Evolutionary conservation across 306 rosid species (phyloP).

Genomic region (Coriaria nepalensis): DNA sequence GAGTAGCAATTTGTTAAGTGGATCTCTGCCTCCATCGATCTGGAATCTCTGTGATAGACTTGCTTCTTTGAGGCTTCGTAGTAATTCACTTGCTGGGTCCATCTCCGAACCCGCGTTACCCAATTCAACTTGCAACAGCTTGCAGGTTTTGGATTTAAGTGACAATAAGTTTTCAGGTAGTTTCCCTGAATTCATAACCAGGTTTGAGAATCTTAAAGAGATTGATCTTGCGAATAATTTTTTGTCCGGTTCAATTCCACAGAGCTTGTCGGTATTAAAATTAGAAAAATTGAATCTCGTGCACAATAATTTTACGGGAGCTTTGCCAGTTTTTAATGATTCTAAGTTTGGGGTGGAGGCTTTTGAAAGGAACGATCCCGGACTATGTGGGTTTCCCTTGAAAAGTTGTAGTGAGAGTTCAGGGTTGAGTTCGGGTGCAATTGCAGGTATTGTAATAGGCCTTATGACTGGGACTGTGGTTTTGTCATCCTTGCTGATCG

Average conservation of each 20-base stretch:
- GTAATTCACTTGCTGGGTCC: slow-evolving; percentile 47
- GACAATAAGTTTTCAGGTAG: slow-evolving; percentile 53
- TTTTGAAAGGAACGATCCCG: slow-evolving; percentile 73
- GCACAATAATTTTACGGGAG: slow-evolving; percentile 81
- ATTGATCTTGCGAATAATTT: slow-evolving; percentile 63
- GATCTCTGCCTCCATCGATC: slow-evolving; percentile 59
- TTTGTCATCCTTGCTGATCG: slow-evolving; percentile 71
- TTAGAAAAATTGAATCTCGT: slow-evolving; percentile 81
- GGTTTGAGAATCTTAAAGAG: slow-evolving; percentile 46
- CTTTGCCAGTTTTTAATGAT: slow-evolving; percentile 50
- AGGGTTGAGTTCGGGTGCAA: slow-evolving; percentile 76
- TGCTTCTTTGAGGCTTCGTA: slow-evolving; percentile 49
- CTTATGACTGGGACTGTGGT: slow-evolving; percentile 83
- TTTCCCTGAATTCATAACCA: slow-evolving; percentile 65
- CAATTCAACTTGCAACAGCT: slow-evolving; percentile 44
- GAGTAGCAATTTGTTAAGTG: slow-evolving; percentile 42
- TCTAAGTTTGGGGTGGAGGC: slow-evolving; percentile 56
- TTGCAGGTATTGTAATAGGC: slow-evolving; percentile 89
- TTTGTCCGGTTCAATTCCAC: slow-evolving; percentile 54
- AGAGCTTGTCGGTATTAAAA: slow-evolving; percentile 30
- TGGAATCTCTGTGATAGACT: slow-evolving; percentile 80
- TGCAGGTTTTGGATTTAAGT: slow-evolving; percentile 66
- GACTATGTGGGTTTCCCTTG: slow-evolving; percentile 81
- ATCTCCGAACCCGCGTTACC: slow-evolving; percentile 82
- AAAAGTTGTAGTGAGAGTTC: slow-evolving; percentile 41